Evolutionary conservation across 2,329 filamentous ascomycete species (phyloP), one percentile per base, ranked within the genome.

Genomic region (Acarospora socialis): DNA sequence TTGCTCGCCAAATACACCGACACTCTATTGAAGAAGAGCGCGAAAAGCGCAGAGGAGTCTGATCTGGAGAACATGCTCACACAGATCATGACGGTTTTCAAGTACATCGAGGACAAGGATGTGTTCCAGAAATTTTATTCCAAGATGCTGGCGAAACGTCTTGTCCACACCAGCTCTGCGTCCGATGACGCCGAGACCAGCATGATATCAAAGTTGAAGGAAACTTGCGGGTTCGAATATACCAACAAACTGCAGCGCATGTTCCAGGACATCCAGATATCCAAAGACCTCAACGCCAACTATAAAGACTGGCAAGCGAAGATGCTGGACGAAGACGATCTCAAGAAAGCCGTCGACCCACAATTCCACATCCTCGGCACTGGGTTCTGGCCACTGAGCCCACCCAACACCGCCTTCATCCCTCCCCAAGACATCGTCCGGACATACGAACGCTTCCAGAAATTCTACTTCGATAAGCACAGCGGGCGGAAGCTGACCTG

Each of bases 81-180:
- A 13, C 82, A 94, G 54, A 90, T 98, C 48, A 98, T 98, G 90
- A 94, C 87, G 2, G 83, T 98, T 34, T 98, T 98, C 72, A 95
- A 95, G 63, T 98, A 98, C 58, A 95, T 98, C 42, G 90, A 98
- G 54, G 92, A 98, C 60, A 98, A 98, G 66, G 90, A 98, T 50
- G 92, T 98, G 4, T 98, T 98, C 69, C 90, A 95, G 57, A 98
- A 95, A 57, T 98, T 94, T 60, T 98, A 98, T 60, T 92, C 87
- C 2, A 81, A 86, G 41, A 93, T 93, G 77, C 64, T 98, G 46
- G 90, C 90, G 30, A 83, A 92, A 54, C 83, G 90, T 47, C 63
- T 98, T 34, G 90, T 98, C 12, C 83, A 94, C 55, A 84, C 81
- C 54, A 94, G 80, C 53, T 95, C 90, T 0, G 90, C 90, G 3